Percentiles rank a stretch among this genome's conserved stretches.
phyloP scores from a whole-genome alignment of 176 grass and related monocot genomes.

The Carex scoparia region DNA sequence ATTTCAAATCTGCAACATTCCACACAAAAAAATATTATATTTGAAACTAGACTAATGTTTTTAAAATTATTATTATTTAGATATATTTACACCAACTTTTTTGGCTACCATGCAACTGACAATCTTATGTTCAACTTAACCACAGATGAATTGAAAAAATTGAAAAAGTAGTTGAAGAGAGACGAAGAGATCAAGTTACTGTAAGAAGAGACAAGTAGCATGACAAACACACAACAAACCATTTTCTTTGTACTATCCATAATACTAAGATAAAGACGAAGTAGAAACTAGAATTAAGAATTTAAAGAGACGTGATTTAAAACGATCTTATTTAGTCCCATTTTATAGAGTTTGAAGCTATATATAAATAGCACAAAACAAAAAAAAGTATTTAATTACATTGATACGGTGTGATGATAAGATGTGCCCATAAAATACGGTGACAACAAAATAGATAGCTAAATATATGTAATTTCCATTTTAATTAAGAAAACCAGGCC shows the following conservation, averaged over 20 bases:
- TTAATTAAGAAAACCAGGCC: too few relatives aligned
- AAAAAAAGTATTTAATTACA: not conserved
- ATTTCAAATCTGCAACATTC: too few relatives aligned
- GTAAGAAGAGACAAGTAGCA: not conserved
- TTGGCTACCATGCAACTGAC: too few relatives aligned
- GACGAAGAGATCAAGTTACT: not conserved
- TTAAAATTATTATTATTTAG: too few relatives aligned
- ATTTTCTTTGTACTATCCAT: not conserved
- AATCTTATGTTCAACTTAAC: too few relatives aligned
- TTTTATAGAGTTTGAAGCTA: not conserved
- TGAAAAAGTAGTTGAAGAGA: not conserved
- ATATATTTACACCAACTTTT: too few relatives aligned
- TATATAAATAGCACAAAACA: not conserved
- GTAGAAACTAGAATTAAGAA: not conserved
- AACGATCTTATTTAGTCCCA: not conserved
- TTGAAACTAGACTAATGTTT: too few relatives aligned
- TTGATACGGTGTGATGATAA: not conserved
- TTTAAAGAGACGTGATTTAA: not conserved
- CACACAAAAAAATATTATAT: too few relatives aligned
- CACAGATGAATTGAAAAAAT: too few relatives aligned
- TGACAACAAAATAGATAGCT: too few relatives aligned
- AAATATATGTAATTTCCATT: too few relatives aligned
- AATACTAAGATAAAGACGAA: not conserved
- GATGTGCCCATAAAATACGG: not conserved
- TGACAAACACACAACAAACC: not conserved